phyloP scores from a whole-genome alignment of 768 basidiomycete species.

The Psilocybe subaeruginosa region DNA sequence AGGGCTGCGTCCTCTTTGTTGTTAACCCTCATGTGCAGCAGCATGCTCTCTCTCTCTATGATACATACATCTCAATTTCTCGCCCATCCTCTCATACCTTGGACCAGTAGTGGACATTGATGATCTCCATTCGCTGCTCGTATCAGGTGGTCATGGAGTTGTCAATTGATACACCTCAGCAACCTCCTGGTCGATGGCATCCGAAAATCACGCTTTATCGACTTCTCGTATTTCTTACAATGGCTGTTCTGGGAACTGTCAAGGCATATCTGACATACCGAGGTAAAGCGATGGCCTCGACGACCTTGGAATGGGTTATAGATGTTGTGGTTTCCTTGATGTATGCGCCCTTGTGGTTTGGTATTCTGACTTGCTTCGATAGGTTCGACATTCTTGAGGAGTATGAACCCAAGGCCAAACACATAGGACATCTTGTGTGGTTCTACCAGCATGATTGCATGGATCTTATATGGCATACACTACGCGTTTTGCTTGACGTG shows the following conservation, averaged over 20 bases:
- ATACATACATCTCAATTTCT: too few relatives aligned
- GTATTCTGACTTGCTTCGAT: not conserved
- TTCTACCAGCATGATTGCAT: too few relatives aligned
- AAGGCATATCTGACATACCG: conserved; percentile 7
- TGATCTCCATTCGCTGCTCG: too few relatives aligned
- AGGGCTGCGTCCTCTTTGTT: too few relatives aligned
- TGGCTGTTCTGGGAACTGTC: conserved; percentile 2
- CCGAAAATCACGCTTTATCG: conserved; percentile 14
- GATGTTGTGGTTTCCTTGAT: conserved; percentile 4
- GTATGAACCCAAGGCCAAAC: too few relatives aligned
- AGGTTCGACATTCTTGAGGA: not conserved
- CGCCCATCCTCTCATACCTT: too few relatives aligned
- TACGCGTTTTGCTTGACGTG: not conserved
- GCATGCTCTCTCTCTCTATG: too few relatives aligned
- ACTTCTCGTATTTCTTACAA: not conserved
- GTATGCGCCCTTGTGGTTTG: not conserved
- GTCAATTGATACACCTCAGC: not conserved
- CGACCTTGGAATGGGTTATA: conserved; percentile 15
- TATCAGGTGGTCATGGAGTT: too few relatives aligned
- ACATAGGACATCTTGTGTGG: too few relatives aligned
- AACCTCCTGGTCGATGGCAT: conserved; percentile 6
- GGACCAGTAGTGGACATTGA: too few relatives aligned
- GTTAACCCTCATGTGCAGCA: too few relatives aligned
- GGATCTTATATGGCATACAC: not conserved
- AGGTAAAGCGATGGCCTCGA: conserved; percentile 1